A percentile compares a stretch with the other conserved stretches of the same genome.
These are phyloP conservation scores for Populus hybrid DNA, from an alignment of 441 rosid species.

Conservation along the genomic window DNA sequence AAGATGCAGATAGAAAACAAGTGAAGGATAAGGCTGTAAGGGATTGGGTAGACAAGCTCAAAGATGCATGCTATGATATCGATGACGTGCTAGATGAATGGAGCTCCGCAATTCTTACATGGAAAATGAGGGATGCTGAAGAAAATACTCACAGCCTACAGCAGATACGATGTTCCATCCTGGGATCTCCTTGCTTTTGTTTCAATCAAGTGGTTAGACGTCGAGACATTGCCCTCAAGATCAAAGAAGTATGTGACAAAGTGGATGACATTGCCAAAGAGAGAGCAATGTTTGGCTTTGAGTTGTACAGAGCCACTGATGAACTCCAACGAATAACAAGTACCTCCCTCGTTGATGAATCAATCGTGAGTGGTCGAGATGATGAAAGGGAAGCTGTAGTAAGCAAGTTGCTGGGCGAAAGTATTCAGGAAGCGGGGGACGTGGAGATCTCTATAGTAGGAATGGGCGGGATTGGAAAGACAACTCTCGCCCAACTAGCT, in stretches of 20 bases:
- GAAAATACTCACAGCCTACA: neutral
- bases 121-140: neutral
- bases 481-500: neutral
- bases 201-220: neutral
- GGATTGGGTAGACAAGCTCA: neutral
- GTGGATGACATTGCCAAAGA: neutral
- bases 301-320: neutral
- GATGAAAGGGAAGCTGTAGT: neutral
- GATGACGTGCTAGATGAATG: slow-evolving; percentile 6
- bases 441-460: neutral
- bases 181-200: neutral
- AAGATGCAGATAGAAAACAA: slow-evolving; percentile 6
- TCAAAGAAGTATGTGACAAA: neutral
- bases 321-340: neutral
- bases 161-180: neutral
- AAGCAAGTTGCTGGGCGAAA: neutral
- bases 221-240: neutral
- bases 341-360: neutral
- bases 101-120: neutral
- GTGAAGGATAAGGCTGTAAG: neutral
- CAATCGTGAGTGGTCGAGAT: neutral
- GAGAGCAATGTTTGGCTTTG: neutral
- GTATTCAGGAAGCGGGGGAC: accelerated
- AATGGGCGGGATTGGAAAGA: slow-evolving; percentile 13
- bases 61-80: neutral